These are phyloP conservation scores for Nicotiana paniculata DNA, from an alignment of 257 asterid species.

Conservation along the genomic window DNA sequence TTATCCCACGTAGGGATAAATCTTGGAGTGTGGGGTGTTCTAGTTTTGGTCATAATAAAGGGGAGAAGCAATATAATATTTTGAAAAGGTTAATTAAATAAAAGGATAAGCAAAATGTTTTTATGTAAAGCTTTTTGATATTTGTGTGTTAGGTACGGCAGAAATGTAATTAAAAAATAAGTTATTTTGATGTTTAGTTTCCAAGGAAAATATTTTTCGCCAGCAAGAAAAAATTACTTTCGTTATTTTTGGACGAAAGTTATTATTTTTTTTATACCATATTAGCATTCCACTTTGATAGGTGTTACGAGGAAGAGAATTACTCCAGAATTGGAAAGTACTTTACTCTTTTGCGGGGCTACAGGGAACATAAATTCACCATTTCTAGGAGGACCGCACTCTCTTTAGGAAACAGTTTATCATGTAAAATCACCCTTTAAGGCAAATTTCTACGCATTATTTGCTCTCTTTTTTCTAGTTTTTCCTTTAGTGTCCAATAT, in stretches of 20 bases:
- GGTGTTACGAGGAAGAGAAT: neutral
- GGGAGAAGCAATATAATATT: neutral
- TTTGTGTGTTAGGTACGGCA: neutral
- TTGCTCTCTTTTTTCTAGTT: neutral
- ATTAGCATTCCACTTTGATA: neutral
- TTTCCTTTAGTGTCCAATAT: too few species aligned
- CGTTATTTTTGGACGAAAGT: neutral
- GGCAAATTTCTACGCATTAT: neutral
- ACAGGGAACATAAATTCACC: neutral
- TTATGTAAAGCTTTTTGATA: neutral
- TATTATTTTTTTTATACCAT: neutral
- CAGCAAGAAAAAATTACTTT: neutral
- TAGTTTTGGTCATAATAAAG: neutral
- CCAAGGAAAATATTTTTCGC: neutral
- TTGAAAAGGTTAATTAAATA: neutral
- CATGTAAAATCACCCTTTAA: neutral
- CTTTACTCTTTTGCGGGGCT: neutral
- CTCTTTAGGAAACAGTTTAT: neutral
- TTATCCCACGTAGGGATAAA: conserved; percentile 2
- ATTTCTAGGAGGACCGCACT: neutral
- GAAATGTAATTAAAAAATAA: neutral
- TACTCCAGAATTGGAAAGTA: neutral
- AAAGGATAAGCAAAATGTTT: neutral
- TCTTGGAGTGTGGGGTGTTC: neutral
- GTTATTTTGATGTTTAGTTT: neutral